A percentile compares a stretch with the other conserved stretches of the same genome.
Evolutionary conservation across 2,329 filamentous ascomycete genomes (phyloP).

Genomic region (Nigrospora osmanthi): DNA sequence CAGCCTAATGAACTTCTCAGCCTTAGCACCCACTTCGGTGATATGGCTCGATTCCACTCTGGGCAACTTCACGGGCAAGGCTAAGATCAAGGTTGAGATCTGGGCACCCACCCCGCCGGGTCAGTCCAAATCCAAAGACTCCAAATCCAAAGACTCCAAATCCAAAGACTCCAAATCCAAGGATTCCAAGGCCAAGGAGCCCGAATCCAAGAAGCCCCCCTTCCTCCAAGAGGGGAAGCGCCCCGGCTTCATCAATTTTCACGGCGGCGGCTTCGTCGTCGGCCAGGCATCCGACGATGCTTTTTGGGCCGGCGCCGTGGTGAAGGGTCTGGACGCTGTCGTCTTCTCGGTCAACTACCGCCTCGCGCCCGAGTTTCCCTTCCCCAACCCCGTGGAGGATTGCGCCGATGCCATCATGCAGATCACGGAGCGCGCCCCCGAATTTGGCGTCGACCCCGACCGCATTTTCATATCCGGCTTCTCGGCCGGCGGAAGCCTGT

Average conservation of each 20-base stretch:
- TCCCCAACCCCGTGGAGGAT: constrained; percentile 58
- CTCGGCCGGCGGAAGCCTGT: constrained; percentile 51
- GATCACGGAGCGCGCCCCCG: constrained; percentile 43
- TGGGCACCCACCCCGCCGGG: constrained; percentile 15
- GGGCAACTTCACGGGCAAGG: constrained; percentile 12
- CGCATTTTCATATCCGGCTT: constrained; percentile 54
- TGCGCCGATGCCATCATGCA: constrained; percentile 55
- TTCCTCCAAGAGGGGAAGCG: constrained; percentile 12
- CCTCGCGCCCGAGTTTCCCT: constrained; percentile 55
- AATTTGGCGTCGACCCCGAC: constrained; percentile 48
- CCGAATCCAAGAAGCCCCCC: background rate
- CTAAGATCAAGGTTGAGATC: constrained; percentile 14
- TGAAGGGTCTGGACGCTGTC: constrained; percentile 43
- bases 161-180: no score
- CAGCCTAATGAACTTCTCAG: constrained; percentile 11
- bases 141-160: no score
- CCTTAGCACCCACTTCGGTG: constrained; percentile 8
- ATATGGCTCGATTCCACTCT: constrained; percentile 18
- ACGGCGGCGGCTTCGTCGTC: constrained; percentile 59
- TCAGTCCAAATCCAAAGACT: background rate
- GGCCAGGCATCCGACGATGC: constrained; percentile 56
- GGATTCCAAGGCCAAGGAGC: no score
- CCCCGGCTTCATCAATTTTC: constrained; percentile 55
- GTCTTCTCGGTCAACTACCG: constrained; percentile 60
- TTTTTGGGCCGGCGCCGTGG: constrained; percentile 46